These are phyloP conservation scores for Collybia sp. DNA, from an alignment of 768 basidiomycete species.

Conservation along the genomic window DNA sequence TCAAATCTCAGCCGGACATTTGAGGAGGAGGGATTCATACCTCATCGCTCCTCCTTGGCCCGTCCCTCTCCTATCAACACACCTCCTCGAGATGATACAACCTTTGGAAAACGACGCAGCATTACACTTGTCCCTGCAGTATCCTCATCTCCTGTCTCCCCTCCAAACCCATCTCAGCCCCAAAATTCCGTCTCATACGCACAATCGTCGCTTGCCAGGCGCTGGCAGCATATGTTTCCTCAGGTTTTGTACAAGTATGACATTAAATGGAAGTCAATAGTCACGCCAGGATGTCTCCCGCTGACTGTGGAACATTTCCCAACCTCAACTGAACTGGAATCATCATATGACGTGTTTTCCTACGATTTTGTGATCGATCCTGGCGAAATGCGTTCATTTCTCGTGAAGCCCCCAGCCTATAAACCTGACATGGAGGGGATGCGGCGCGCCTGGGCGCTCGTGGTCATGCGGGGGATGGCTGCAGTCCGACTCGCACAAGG, in stretches of 20 bases:
- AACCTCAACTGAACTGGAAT: constrained; percentile 64
- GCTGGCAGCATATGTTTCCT: constrained; percentile 89
- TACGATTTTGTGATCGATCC: constrained; percentile 89
- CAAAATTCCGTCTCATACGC: constrained; percentile 51
- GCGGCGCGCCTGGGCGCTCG: constrained; percentile 68
- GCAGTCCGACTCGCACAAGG: constrained; percentile 90
- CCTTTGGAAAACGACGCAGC: constrained; percentile 52
- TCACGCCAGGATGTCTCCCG: constrained; percentile 84
- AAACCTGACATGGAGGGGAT: constrained; percentile 49
- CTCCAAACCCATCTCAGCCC: constrained; percentile 68
- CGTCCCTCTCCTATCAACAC: constrained; percentile 64
- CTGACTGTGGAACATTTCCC: constrained; percentile 91
- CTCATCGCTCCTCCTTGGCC: constrained; percentile 41
- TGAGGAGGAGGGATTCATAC: constrained; percentile 51
- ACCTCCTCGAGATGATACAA: constrained; percentile 66
- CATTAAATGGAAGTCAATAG: constrained; percentile 87
- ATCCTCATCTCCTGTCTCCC: constrained; percentile 43
- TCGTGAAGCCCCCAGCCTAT: constrained; percentile 62
- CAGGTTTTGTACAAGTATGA: constrained; percentile 72
- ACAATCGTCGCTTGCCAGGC: constrained; percentile 71
- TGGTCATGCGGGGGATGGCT: constrained; percentile 90
- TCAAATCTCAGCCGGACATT: constrained; percentile 46
- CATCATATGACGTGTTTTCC: constrained; percentile 74
- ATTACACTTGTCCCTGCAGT: constrained; percentile 33
- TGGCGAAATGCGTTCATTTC: constrained; percentile 80